These are phyloP conservation scores for Rhodofomes roseus DNA, from an alignment of 1,284 basidiomycete genomes.

Conservation along the genomic window DNA sequence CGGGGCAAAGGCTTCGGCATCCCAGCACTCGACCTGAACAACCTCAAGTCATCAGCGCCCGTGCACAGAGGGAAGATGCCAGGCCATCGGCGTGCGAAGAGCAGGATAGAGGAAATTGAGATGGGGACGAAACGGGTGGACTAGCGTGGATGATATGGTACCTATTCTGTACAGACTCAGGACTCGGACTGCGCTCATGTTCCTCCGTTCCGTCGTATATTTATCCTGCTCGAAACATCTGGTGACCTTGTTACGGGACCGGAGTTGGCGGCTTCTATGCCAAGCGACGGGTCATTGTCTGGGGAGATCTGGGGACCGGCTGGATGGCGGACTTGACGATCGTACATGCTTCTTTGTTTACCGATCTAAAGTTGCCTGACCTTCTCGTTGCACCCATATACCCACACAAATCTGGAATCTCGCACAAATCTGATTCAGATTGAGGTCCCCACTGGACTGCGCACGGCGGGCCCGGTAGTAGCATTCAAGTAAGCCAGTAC, in stretches of 20 bases:
- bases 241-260: background rate
- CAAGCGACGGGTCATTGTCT: background rate
- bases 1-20: constrained; percentile 72
- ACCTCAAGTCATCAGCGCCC: constrained; percentile 30
- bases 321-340: background rate
- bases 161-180: background rate
- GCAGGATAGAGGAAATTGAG: constrained; percentile 50
- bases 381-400: background rate
- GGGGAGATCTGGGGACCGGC: background rate
- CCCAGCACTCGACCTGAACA: constrained; percentile 29
- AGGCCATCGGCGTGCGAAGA: constrained; percentile 37
- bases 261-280: background rate
- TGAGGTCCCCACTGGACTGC: too few species aligned
- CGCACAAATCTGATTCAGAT: too few species aligned
- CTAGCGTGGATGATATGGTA: constrained; percentile 29
- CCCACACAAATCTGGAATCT: background rate
- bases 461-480: too few species aligned
- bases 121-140: constrained; percentile 66
- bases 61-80: constrained; percentile 32
- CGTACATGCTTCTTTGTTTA: background rate
- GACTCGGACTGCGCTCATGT: background rate
- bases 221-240: background rate
- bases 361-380: background rate
- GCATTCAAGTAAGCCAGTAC: too few species aligned
- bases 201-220: background rate